phyloP scores from a whole-genome alignment of 257 asterid genomes.

The Ligustrum vulgare region DNA sequence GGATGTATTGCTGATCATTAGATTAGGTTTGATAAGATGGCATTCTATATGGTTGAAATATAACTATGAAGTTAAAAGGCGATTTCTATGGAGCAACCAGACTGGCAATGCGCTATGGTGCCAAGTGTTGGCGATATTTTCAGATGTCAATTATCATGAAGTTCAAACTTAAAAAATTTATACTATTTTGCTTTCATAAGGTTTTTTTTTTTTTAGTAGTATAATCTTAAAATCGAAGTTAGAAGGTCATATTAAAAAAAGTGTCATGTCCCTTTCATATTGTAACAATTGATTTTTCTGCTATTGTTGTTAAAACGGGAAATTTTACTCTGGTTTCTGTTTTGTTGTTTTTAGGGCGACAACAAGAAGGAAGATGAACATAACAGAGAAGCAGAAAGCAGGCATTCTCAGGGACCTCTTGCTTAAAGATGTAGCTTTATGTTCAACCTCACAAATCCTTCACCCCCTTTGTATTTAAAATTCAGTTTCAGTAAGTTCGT shows the following conservation, averaged over 20 bases:
- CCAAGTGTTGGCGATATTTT: too few species aligned
- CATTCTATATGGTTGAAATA: neutral
- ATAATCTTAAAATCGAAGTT: too few species aligned
- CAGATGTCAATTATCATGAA: neutral
- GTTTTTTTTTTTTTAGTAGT: too few species aligned
- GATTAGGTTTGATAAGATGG: neutral
- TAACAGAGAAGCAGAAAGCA: slow-evolving; percentile 34
- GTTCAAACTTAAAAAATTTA: too few species aligned
- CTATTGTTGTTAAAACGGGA: neutral
- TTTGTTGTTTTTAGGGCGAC: slow-evolving; percentile 32
- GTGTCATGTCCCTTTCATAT: neutral
- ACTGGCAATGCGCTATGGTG: neutral
- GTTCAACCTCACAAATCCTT: slow-evolving; percentile 12
- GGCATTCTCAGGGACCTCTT: slow-evolving; percentile 39
- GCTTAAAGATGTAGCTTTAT: slow-evolving; percentile 24
- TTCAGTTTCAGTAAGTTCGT: neutral
- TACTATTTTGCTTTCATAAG: too few species aligned
- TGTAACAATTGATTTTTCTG: neutral
- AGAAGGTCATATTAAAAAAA: neutral
- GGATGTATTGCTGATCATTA: neutral
- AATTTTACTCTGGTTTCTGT: neutral
- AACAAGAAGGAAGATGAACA: slow-evolving; percentile 37
- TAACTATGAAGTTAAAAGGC: neutral
- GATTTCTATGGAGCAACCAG: neutral
- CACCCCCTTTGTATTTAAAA: slow-evolving; percentile 14